Evolutionary conservation across 2,329 filamentous ascomycete species (phyloP), one percentile per base, ranked within the genome.

Genomic region (Lithohypha guttulata): DNA sequence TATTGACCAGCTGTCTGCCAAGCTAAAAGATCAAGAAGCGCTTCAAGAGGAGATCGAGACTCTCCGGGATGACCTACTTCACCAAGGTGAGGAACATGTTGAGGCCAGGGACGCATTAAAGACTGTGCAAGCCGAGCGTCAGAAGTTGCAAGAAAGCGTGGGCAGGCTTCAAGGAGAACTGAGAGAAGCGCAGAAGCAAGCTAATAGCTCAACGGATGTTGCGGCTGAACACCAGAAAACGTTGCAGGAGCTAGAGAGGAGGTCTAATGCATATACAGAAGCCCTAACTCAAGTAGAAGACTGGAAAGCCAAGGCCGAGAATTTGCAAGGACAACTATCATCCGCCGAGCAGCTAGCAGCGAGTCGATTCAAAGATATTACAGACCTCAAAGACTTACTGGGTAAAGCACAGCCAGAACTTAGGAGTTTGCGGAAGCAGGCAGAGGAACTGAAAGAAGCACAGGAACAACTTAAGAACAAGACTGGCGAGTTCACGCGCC

Each of bases 391-490:
- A 14, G 82, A 89, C 45, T 69, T 87, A 2, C 61, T 95, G 20
- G 79, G 86, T 49, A 93, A 91, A 57, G 74, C 82, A 1, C 87
- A 95, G 54, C 82, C 85, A 0, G 89, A 98, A 59, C 65, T 96
- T 17, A 81, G 80, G 56, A 79, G 67, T 30, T 68, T 96, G 14
- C 77, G 84, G 6, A 76, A 79, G 34, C 87, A 96, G 51, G 79
- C 83, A 20, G 73, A 75, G 0, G 73, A 79, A 27, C 68, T 96
- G 22, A 87, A 85, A 58, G 68, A 67, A 1, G 71, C 75, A 2
- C 89, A 81, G 54, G 81, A 87, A 32, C 84, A 93, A 45, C 69
- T 95, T 2, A 67, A 71, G 1, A 69, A 65, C 46, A 75, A 73
- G 48, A 69, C 63, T 3, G 60, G 65, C 2, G 81, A 87, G 48